Evolutionary conservation across 768 basidiomycete genomes (phyloP).

Genomic region (Tephrocybe sp.): DNA sequence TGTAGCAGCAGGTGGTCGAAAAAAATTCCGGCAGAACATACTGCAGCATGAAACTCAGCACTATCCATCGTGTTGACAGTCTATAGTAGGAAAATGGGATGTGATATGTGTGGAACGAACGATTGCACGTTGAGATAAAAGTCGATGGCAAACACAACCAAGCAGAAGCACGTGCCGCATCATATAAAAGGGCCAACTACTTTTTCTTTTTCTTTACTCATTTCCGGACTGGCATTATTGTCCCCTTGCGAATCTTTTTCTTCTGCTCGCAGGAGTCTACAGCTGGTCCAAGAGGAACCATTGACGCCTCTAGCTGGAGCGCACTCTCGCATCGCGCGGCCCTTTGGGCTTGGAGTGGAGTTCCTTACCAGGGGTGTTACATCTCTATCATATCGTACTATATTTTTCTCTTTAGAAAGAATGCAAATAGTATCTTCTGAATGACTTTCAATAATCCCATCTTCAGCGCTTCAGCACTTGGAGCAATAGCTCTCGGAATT

Average conservation of each 20-base stretch:
- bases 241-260: conserved; percentile 28
- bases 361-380: conserved; percentile 35
- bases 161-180: conserved; percentile 9
- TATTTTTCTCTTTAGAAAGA: too few species aligned
- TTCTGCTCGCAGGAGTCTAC: conserved; percentile 34
- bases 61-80: too few species aligned
- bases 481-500: too few species aligned
- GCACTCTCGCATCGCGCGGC: conserved; percentile 22
- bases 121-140: too few species aligned
- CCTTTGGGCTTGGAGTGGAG: conserved; percentile 26
- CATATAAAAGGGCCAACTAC: conserved; percentile 6
- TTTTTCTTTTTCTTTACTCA: conserved; percentile 24
- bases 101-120: too few species aligned
- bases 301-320: conserved; percentile 32
- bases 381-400: conserved; percentile 6
- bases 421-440: too few species aligned
- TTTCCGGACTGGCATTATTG: conserved; percentile 32
- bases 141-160: conserved; percentile 10
- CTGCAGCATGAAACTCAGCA: conserved; percentile 62
- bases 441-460: too few species aligned
- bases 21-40: conserved; percentile 22
- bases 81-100: too few species aligned
- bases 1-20: neutral
- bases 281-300: conserved; percentile 24
- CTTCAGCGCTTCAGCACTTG: too few species aligned